Percentiles rank a stretch among this genome's conserved stretches.
phyloP scores from a whole-genome alignment of 1,139 yeast genomes.

The Protomyces arabidopsidicola region DNA sequence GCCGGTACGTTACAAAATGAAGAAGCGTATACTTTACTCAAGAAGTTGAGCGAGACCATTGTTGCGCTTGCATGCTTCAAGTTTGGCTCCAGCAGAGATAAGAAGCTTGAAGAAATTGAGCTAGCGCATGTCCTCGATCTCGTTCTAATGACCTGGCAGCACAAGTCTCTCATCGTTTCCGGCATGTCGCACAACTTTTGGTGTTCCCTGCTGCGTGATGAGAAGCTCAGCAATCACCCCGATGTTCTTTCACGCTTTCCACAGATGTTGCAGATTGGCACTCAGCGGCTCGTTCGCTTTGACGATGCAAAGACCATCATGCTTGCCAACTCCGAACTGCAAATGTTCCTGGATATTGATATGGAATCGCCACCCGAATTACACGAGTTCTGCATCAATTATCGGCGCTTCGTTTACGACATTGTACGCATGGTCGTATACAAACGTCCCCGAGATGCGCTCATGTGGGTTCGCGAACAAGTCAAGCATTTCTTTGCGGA shows the following conservation, averaged over 20 bases:
- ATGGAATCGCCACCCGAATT: constrained; percentile 85
- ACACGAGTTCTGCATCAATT: constrained; percentile 69
- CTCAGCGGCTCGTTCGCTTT: constrained; percentile 73
- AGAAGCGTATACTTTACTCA: constrained; percentile 66
- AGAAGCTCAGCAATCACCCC: constrained; percentile 37
- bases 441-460: constrained; percentile 74
- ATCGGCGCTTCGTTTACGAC: constrained; percentile 81
- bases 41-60: constrained; percentile 88
- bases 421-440: constrained; percentile 84
- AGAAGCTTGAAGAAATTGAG: constrained; percentile 38
- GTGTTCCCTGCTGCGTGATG: constrained; percentile 51
- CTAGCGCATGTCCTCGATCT: constrained; percentile 54
- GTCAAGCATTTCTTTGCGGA: constrained; percentile 65
- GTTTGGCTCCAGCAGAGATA: constrained; percentile 37
- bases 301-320: constrained; percentile 58
- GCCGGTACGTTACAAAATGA: constrained; percentile 42
- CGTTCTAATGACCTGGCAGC: constrained; percentile 73
- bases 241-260: constrained; percentile 47
- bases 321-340: constrained; percentile 43
- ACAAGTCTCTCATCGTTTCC: constrained; percentile 81
- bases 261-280: constrained; percentile 66
- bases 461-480: constrained; percentile 67
- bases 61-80: constrained; percentile 81
- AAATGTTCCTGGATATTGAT: constrained; percentile 67
- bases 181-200: constrained; percentile 90